Conservation (phyloP, 768 basidiomycete species). For the Pilatotrama ljubarskyi region DNA sequence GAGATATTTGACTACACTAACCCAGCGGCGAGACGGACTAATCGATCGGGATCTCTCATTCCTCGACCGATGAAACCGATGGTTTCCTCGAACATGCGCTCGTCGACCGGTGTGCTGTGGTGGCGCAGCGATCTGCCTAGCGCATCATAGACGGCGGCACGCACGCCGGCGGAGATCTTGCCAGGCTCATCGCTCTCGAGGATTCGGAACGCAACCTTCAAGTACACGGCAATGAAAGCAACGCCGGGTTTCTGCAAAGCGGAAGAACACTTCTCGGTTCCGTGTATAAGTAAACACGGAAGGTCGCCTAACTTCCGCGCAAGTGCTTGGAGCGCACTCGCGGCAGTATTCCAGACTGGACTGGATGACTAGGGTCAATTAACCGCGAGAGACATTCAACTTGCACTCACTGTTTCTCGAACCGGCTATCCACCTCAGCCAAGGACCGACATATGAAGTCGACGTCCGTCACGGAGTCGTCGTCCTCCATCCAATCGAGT, state of each 20-base stretch:
- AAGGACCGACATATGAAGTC: constrained; percentile 47
- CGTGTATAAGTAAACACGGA: constrained; percentile 26
- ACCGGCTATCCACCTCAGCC: constrained; percentile 44
- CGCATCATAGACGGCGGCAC: constrained; percentile 28
- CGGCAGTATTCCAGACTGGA: constrained; percentile 35
- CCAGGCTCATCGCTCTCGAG: constrained; percentile 46
- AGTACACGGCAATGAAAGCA: constrained; percentile 33
- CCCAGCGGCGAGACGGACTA: constrained; percentile 69
- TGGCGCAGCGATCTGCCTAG: constrained; percentile 23
- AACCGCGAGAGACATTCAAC: not conserved
- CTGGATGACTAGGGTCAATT: constrained; percentile 29
- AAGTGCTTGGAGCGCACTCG: constrained; percentile 35
- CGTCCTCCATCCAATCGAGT: constrained; percentile 58
- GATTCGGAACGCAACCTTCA: constrained; percentile 40
- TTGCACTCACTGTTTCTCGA: constrained; percentile 27
- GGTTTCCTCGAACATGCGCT: constrained; percentile 30
- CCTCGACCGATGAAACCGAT: constrained; percentile 47
- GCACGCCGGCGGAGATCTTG: constrained; percentile 49
- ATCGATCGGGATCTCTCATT: constrained; percentile 54
- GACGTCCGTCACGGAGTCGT: constrained; percentile 41
- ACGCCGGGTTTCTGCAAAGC: constrained; percentile 12
- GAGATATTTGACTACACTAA: constrained; percentile 33
- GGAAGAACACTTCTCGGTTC: constrained; percentile 11
- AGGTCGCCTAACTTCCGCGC: constrained; percentile 25
- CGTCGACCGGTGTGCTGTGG: constrained; percentile 21